Conservation (phyloP, 768 basidiomycete species). For the Mrakia gelida region DNA sequence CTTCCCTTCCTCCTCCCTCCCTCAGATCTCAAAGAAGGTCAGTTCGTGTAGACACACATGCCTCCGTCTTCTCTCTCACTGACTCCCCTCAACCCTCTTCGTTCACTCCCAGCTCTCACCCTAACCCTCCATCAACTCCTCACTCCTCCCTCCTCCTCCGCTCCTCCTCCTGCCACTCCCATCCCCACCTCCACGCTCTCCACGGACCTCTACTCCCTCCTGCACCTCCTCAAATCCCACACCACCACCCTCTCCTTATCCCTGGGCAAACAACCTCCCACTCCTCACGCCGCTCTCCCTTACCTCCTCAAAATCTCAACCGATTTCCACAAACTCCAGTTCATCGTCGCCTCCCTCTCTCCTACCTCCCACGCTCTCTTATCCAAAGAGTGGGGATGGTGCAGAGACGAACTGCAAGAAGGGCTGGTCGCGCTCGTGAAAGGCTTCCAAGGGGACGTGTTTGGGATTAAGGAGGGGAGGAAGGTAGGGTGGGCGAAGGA, state of each 20-base stretch:
- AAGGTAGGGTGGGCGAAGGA: background rate
- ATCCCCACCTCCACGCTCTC: background rate
- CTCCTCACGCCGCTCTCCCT: slow-evolving; percentile 26
- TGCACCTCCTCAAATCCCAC: slow-evolving; percentile 27
- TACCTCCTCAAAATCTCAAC: slow-evolving; percentile 17
- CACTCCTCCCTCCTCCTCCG: background rate
- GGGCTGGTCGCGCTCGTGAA: background rate
- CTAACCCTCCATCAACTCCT: background rate
- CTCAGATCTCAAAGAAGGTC: background rate
- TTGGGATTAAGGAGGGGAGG: background rate
- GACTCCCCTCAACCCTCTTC: too few species aligned
- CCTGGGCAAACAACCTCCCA: slow-evolving; percentile 27
- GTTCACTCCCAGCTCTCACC: slow-evolving; percentile 3
- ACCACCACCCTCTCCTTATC: slow-evolving; percentile 25
- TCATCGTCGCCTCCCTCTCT: background rate
- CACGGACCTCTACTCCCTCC: slow-evolving; percentile 6
- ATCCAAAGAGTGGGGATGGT: slow-evolving; percentile 18
- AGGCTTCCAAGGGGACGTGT: background rate
- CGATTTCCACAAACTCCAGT: background rate
- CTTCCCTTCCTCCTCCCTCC: background rate
- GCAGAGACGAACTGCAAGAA: slow-evolving; percentile 5
- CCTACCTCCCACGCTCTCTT: background rate
- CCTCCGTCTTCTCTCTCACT: background rate
- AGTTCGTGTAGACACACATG: background rate
- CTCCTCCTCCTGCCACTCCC: too few species aligned